Evolutionary conservation across 2,329 filamentous ascomycete species (phyloP).

Genomic region (Cytospora piceicola): DNA sequence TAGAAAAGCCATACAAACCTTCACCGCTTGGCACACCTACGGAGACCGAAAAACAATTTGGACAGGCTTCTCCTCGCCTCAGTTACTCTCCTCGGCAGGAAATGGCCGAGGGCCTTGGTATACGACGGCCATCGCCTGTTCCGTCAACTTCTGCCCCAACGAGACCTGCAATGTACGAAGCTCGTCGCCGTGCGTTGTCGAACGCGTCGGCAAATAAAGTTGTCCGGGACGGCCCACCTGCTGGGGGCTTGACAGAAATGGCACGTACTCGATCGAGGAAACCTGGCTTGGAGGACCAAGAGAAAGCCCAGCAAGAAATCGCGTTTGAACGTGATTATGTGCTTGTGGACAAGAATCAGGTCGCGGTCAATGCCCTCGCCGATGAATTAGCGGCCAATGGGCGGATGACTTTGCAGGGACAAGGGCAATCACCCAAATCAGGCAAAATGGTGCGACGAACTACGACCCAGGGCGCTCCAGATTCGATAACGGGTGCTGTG

Average conservation of each 20-base stretch:
- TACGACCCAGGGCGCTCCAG: constrained; percentile 75
- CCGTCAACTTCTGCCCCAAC: constrained; percentile 55
- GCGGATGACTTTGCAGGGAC: constrained; percentile 58
- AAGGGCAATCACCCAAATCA: constrained; percentile 55
- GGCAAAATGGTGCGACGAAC: constrained; percentile 73
- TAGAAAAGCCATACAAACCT: constrained; percentile 46
- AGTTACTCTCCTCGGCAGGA: constrained; percentile 53
- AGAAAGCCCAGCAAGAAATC: constrained; percentile 80
- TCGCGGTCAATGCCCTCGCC: constrained; percentile 96
- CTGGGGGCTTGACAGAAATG: constrained; percentile 27
- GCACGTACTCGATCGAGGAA: constrained; percentile 15
- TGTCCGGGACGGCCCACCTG: constrained; percentile 41
- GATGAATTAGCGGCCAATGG: constrained; percentile 91
- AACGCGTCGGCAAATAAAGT: constrained; percentile 45
- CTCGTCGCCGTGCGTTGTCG: constrained; percentile 46
- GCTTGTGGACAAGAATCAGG: constrained; percentile 89
- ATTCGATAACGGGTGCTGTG: constrained; percentile 70
- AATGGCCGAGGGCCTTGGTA: constrained; percentile 54
- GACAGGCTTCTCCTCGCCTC: constrained; percentile 39
- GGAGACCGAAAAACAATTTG: constrained; percentile 40
- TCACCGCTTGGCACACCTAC: constrained; percentile 50
- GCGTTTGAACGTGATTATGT: constrained; percentile 94
- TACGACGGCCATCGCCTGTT: constrained; percentile 51
- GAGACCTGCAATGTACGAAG: constrained; percentile 44
- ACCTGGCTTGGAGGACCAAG: constrained; percentile 55